Evolutionary conservation across 2,329 filamentous ascomycete species (phyloP), one percentile per base, ranked within the genome.

Genomic region (Epichloe gansuensis): DNA sequence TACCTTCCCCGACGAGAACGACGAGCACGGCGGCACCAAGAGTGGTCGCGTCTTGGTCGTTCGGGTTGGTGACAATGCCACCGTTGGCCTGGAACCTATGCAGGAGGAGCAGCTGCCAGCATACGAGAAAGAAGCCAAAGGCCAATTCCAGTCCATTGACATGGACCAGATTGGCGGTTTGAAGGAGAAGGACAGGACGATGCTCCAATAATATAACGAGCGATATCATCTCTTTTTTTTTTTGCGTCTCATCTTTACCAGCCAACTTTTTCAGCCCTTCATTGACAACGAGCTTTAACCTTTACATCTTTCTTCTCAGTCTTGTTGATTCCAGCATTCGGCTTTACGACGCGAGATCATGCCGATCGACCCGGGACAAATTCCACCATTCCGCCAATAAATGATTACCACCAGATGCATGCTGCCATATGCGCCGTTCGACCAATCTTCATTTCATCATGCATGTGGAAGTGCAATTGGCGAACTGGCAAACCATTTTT

Each of bases 1-100:
- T 69, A 97, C 93, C 38, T 97, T 98, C 75, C 93, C 93, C 15
- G 88, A 94, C 62, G 93, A 97, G 75, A 85, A 94, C 61, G 91
- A 96, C 65, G 87, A 89, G 60, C 74, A 81, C 52, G 91, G 91
- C 60, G 88, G 83, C 69, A 78, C 79, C 61, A 86, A 86, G 73
- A 89, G 85, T 59, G 91, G 91, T 37, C 83, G 91, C 35, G 90
- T 97, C 50, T 86, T 98, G 23, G 82, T 97, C 38, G 91, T 98
- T 52, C 82, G 88, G 50, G 88, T 97, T 50, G 90, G 91, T 57
- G 93, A 97, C 59, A 85, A 82, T 56, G 85, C 88, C 47, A 78
- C 83, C 39, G 83, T 97, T 58, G 93, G 91, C 48, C 78, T 97
- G 57, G 91, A 95, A 71, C 91, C 91, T 52, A 80, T 94, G 54